Evolutionary conservation across 306 rosid species (phyloP), one percentile per base, ranked within the genome.

Genomic region (Vigna mungo): DNA sequence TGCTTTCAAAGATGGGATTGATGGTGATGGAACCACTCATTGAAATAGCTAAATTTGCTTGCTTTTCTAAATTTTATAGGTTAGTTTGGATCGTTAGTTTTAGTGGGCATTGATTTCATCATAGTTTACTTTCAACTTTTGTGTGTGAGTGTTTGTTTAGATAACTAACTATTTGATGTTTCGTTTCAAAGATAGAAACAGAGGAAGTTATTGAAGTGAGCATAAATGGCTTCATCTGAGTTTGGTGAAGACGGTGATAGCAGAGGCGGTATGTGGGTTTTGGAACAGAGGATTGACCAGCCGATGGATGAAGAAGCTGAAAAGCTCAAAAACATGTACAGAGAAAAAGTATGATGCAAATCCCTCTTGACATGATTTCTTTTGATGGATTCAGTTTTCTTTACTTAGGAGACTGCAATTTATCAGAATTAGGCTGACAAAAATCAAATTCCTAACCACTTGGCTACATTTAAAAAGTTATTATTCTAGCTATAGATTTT

Each of bases 271-370:
- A 93, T 93, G 94, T 93, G 97, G 98, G 92, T 59, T 88, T 85
- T 93, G 84, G 92, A 91, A 60, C 95, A 88, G 86, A 93, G 88
- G 87, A 85, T 93, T 17, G 98, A 93, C 72, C 92, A 93, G 71
- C 87, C 98, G 63, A 93, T 93, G 98, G 98, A 93, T 62, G 97
- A 87, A 81, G 98, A 93, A 80, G 98, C 89, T 12, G 92, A 87
- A 36, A 90, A 81, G 85, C 94, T 93, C 8, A 86, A 87, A 75
- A 93, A 80, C 78, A 90, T 91, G 98, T 93, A 88, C 89, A 93
- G 87, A 73, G 98, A 93, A 85, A 93, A 93, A 79, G 98, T 93
- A 83, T 7, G 63, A 30, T 60, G 13, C 51, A 59, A 23, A 54
- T 59, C 56, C 39, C 36, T 27, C 60, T 43, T 59, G 15, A 17